phyloP scores from a whole-genome alignment of 2,329 filamentous ascomycete genomes.

The Calonectria pseudoreteaudii region DNA sequence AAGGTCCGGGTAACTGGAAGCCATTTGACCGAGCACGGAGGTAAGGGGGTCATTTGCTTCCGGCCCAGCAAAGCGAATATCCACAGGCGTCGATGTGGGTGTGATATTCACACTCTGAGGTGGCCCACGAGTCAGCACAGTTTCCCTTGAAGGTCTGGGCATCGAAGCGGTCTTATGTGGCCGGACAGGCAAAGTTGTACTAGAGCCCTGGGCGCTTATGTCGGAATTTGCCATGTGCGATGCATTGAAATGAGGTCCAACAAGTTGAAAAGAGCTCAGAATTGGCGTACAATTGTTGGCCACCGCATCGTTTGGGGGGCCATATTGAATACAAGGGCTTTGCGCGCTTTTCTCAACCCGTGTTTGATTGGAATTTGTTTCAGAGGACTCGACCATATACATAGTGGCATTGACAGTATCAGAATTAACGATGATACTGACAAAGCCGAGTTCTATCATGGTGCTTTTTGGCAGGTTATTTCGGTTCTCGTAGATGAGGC shows the following conservation, averaged over 20 bases:
- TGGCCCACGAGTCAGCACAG: slow-evolving; percentile 39
- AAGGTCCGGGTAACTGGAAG: slow-evolving; percentile 77
- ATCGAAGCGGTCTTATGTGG: slow-evolving; percentile 19
- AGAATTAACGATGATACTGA: slow-evolving; percentile 82
- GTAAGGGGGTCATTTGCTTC: slow-evolving; percentile 78
- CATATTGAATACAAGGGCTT: slow-evolving; percentile 74
- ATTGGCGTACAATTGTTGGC: too few relatives aligned
- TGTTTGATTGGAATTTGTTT: slow-evolving; percentile 63
- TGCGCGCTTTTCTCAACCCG: slow-evolving; percentile 39
- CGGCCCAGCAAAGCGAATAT: slow-evolving; percentile 29
- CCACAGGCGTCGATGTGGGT: too few relatives aligned
- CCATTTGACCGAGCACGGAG: slow-evolving; percentile 80
- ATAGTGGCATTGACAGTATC: slow-evolving; percentile 83
- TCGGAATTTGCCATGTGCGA: too few relatives aligned
- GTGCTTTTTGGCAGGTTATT: slow-evolving; percentile 77
- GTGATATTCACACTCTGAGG: slow-evolving; percentile 28
- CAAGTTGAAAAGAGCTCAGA: too few relatives aligned
- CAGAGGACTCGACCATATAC: slow-evolving; percentile 78
- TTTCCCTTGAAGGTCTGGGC: slow-evolving; percentile 31
- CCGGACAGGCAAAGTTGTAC: slow-evolving; percentile 37
- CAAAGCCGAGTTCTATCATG: slow-evolving; percentile 79
- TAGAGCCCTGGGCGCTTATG: slow-evolving; percentile 32
- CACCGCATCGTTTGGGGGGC: slow-evolving; percentile 72
- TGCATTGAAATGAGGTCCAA: too few relatives aligned
- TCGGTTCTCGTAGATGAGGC: slow-evolving; percentile 70